Conservation (phyloP, 2,329 filamentous ascomycete genomes). For the Coniochaeta hoffmannii region DNA sequence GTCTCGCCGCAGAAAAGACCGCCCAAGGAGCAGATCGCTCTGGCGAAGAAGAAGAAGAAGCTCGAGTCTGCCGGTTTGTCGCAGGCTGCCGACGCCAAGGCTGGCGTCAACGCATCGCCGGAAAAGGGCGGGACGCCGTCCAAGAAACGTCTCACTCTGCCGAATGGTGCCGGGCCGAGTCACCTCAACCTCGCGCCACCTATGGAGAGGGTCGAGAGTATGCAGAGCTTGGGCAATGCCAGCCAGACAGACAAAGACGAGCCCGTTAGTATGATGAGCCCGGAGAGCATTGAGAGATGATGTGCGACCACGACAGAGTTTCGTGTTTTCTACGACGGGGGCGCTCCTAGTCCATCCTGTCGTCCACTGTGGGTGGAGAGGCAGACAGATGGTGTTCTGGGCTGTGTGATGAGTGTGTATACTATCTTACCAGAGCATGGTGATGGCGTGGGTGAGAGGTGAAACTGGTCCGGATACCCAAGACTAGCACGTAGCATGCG, state of each 20-base stretch:
- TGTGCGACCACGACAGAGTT: not conserved
- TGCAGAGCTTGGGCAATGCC: conserved; percentile 48
- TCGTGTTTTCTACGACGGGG: not conserved
- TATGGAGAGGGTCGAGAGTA: conserved; percentile 54
- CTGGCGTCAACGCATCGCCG: conserved; percentile 21
- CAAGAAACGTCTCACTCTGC: conserved; percentile 33
- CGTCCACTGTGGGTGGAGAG: not conserved
- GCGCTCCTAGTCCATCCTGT: not conserved
- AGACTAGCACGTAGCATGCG: not conserved
- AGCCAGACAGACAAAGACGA: conserved; percentile 63
- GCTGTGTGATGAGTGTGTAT: not conserved
- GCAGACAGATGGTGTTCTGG: not conserved
- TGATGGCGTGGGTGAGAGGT: not conserved
- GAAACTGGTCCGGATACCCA: not conserved
- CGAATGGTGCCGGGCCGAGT: conserved; percentile 21
- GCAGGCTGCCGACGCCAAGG: conserved; percentile 41
- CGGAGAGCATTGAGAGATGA: conserved; percentile 61
- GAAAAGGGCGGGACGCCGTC: conserved; percentile 29
- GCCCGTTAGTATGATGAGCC: conserved; percentile 73
- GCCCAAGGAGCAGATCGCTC: conserved; percentile 71
- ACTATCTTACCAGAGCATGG: not conserved
- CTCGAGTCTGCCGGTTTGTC: conserved; percentile 40
- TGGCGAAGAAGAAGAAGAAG: conserved; percentile 86
- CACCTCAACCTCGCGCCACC: conserved; percentile 30
- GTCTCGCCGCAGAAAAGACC: conserved; percentile 77